A percentile compares a stretch with the other conserved stretches of the same genome.
These are phyloP conservation scores for Zygotorulaspora mrakii DNA, from an alignment of 1,139 yeast genomes.

Conservation along the genomic window DNA sequence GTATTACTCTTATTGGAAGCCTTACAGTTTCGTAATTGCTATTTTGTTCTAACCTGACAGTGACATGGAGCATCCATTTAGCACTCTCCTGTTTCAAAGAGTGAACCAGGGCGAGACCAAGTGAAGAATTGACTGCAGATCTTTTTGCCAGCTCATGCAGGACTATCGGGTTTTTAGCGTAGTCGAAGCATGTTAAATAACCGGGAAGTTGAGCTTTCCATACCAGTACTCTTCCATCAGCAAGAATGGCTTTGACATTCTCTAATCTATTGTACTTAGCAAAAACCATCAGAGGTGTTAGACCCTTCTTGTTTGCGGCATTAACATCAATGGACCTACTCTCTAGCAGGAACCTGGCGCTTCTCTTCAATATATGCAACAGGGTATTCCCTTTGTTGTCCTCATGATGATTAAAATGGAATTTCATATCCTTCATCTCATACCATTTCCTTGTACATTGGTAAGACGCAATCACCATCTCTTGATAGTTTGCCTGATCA, in stretches of 20 bases:
- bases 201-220: slow-evolving; percentile 36
- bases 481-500: slow-evolving; percentile 64
- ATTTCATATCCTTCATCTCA: slow-evolving; percentile 26
- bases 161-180: slow-evolving; percentile 42
- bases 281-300: slow-evolving; percentile 69
- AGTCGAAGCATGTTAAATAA: slow-evolving; percentile 49
- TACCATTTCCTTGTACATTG: slow-evolving; percentile 46
- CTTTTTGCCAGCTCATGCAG: slow-evolving; percentile 20
- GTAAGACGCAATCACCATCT: slow-evolving; percentile 49
- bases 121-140: slow-evolving; percentile 15
- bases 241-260: slow-evolving; percentile 49
- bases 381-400: slow-evolving; percentile 74
- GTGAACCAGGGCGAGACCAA: slow-evolving; percentile 17
- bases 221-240: slow-evolving; percentile 47
- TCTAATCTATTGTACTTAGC: slow-evolving; percentile 66
- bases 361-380: slow-evolving; percentile 61
- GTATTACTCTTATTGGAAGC: slow-evolving; percentile 17
- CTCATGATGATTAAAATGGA: slow-evolving; percentile 55
- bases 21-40: slow-evolving; percentile 12
- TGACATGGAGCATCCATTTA: slow-evolving; percentile 23
- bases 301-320: slow-evolving; percentile 52
- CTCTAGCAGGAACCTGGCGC: slow-evolving; percentile 44
- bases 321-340: slow-evolving; percentile 53
- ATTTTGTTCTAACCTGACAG: slow-evolving; percentile 9
- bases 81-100: slow-evolving; percentile 22